Percentiles rank a stretch among this genome's conserved stretches.
Conservation (phyloP, 768 basidiomycete species). For the Candolleomyces aberdarensis region DNA sequence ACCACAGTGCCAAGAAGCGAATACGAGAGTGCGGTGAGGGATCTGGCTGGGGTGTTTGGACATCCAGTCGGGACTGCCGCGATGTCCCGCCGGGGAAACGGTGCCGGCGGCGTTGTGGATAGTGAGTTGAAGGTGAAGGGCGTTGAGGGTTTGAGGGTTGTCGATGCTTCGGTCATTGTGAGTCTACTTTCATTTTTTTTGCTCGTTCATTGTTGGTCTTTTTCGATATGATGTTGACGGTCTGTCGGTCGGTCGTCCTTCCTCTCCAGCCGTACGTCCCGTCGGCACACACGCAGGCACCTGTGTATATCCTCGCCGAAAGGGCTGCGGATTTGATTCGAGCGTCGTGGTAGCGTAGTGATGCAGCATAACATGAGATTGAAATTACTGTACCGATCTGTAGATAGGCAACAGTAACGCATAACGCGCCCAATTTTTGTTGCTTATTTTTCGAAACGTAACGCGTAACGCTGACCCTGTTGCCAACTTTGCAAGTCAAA, state of each 20-base stretch:
- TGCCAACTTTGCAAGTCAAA: too few species aligned
- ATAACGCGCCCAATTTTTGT: too few species aligned
- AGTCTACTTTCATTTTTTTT: neutral
- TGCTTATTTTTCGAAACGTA: too few species aligned
- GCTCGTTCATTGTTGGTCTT: neutral
- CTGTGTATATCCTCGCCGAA: conserved; percentile 12
- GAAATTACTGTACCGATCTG: too few species aligned
- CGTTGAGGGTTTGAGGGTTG: conserved; percentile 6
- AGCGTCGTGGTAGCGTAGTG: neutral
- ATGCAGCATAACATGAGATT: too few species aligned
- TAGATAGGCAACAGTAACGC: too few species aligned
- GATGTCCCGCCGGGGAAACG: neutral
- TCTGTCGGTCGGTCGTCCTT: neutral
- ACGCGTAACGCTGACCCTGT: too few species aligned
- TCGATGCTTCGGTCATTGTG: conserved; percentile 6
- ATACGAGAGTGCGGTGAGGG: too few species aligned
- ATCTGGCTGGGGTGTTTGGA: too few species aligned
- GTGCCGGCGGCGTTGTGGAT: conserved; percentile 6
- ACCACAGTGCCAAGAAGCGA: too few species aligned
- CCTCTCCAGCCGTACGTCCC: conserved; percentile 11
- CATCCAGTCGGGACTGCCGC: neutral
- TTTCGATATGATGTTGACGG: neutral
- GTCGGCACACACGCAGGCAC: conserved; percentile 9
- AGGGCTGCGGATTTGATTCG: conserved; percentile 12
- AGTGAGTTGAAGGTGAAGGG: conserved; percentile 3